These are phyloP conservation scores for Filobasidium floriforme DNA, from an alignment of 768 basidiomycete species.

Conservation along the genomic window DNA sequence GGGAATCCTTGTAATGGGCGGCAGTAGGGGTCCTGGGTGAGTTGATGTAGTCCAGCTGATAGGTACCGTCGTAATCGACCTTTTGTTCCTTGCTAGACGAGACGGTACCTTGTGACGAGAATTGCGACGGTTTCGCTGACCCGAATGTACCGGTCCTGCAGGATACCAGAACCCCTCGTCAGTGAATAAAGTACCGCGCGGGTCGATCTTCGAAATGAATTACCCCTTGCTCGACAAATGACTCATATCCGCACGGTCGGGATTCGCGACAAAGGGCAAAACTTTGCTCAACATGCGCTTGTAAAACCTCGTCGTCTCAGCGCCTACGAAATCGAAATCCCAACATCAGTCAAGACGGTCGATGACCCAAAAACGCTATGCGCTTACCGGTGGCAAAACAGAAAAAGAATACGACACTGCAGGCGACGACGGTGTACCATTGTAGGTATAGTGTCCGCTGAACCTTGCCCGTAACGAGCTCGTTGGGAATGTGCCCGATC, in stretches of 20 bases:
- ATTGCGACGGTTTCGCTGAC: neutral
- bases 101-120: neutral
- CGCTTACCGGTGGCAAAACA: conserved; percentile 42
- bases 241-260: neutral
- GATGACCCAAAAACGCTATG: too few relatives aligned
- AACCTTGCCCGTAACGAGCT: conserved; percentile 16
- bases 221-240: neutral
- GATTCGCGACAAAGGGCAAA: conserved; percentile 29
- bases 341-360: neutral
- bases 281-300: conserved; percentile 23
- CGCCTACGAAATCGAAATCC: conserved; percentile 19
- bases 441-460: conserved; percentile 27
- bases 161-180: too few relatives aligned
- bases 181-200: too few relatives aligned
- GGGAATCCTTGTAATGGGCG: neutral
- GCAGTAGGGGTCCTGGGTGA: neutral
- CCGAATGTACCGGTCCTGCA: neutral
- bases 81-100: neutral
- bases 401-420: conserved; percentile 38
- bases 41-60: conserved; percentile 6
- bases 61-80: neutral
- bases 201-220: neutral
- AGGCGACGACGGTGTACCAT: conserved; percentile 39
- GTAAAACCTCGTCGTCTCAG: conserved; percentile 37
- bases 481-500: conserved; percentile 27